These are phyloP conservation scores for Heterobasidion occidentale DNA, from an alignment of 1,284 basidiomycete species.

Conservation along the genomic window DNA sequence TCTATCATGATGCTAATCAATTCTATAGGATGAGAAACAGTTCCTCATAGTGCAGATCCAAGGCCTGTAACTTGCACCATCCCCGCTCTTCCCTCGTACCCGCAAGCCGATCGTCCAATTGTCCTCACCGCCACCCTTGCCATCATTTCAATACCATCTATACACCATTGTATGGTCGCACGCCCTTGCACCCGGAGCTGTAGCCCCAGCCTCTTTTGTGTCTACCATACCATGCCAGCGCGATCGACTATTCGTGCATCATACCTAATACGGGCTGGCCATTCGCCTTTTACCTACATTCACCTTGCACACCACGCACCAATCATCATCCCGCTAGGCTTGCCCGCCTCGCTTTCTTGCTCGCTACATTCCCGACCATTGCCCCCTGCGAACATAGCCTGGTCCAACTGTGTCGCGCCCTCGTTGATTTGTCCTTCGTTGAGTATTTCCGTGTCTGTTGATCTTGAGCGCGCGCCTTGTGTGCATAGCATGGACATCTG, in stretches of 20 bases:
- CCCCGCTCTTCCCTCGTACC: neutral
- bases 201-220: neutral
- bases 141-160: neutral
- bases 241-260: neutral
- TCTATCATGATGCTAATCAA: neutral
- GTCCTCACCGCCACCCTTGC: neutral
- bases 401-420: neutral
- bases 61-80: conserved; percentile 45
- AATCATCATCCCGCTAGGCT: neutral
- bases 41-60: conserved; percentile 92
- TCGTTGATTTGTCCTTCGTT: neutral
- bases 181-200: neutral
- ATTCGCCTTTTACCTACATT: neutral
- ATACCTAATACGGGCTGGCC: neutral
- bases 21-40: conserved; percentile 82
- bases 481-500: neutral
- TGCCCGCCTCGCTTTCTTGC: neutral
- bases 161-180: neutral
- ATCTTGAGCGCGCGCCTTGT: neutral
- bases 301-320: neutral
- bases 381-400: neutral
- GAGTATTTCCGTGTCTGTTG: neutral
- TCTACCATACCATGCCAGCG: neutral
- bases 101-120: neutral
- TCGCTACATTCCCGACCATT: neutral